These are phyloP conservation scores for Plasmopara muralis DNA, from an alignment of 352 stramenopile species.

Conservation along the genomic window DNA sequence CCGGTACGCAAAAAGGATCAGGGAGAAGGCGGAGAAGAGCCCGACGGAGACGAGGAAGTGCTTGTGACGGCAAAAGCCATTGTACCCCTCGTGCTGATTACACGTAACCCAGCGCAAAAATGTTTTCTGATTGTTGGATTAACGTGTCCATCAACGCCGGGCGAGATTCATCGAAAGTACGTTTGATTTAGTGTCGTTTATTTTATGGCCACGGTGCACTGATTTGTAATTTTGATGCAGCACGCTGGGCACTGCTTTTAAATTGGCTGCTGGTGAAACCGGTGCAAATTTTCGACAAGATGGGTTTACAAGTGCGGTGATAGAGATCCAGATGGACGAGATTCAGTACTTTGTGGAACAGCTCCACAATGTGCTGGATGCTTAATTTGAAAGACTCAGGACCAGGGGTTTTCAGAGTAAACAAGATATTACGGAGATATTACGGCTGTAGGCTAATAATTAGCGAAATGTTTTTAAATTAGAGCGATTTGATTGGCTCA, in stretches of 20 bases:
- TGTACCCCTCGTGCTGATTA: constrained; percentile 74
- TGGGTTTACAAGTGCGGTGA: constrained; percentile 93
- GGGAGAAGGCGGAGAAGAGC: constrained; percentile 30
- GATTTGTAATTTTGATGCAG: constrained; percentile 22
- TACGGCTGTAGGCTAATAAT: no score
- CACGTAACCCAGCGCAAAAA: constrained; percentile 82
- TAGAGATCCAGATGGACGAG: constrained; percentile 92
- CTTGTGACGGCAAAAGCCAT: constrained; percentile 47
- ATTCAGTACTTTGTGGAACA: constrained; percentile 96
- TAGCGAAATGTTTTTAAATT: no score
- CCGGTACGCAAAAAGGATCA: constrained; percentile 17
- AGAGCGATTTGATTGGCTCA: no score
- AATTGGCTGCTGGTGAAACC: constrained; percentile 89
- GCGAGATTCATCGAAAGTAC: constrained; percentile 86
- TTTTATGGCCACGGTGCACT: background rate
- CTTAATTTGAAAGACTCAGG: constrained; percentile 29
- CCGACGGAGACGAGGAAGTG: constrained; percentile 30
- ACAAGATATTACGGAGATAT: no score
- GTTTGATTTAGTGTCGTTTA: constrained; percentile 15
- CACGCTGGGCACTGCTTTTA: constrained; percentile 91
- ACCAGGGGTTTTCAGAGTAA: no score
- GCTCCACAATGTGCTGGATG: constrained; percentile 88
- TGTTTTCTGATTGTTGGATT: constrained; percentile 95
- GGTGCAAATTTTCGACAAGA: constrained; percentile 91
- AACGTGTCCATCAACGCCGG: constrained; percentile 84